phyloP scores from a whole-genome alignment of 2,329 filamentous ascomycete species.

The Phialophora verrucosa region DNA sequence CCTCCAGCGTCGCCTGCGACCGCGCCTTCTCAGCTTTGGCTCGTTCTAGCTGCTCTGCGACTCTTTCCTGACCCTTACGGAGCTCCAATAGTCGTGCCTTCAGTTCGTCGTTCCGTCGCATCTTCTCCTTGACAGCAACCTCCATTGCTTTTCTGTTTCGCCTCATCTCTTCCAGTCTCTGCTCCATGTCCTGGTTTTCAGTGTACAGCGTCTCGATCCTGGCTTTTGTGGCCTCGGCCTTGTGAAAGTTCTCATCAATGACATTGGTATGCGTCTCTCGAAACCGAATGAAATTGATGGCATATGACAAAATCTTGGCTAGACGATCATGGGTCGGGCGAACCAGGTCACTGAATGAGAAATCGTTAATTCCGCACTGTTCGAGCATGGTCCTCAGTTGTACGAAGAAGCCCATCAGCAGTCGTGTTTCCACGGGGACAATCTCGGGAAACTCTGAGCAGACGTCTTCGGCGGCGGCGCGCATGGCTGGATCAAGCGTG shows the following conservation, averaged over 20 bases:
- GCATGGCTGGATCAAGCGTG: conserved; percentile 93
- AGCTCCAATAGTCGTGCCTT: conserved; percentile 82
- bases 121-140: conserved; percentile 80
- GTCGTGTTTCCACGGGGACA: conserved; percentile 83
- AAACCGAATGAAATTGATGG: conserved; percentile 99
- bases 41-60: conserved; percentile 80
- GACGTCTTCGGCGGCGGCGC: conserved; percentile 81
- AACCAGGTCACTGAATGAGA: conserved; percentile 90
- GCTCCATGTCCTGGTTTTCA: conserved; percentile 87
- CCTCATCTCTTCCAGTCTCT: conserved; percentile 78
- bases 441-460: conserved; percentile 84
- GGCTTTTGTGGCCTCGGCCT: conserved; percentile 81
- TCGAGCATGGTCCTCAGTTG: conserved; percentile 77
- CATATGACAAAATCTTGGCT: conserved; percentile 93
- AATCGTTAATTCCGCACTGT: conserved; percentile 90
- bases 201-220: conserved; percentile 84
- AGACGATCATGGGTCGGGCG: conserved; percentile 88
- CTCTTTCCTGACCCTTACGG: conserved; percentile 78
- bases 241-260: conserved; percentile 94
- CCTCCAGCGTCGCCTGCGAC: conserved; percentile 66
- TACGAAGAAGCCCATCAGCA: conserved; percentile 94
- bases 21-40: conserved; percentile 80
- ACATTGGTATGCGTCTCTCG: conserved; percentile 87
- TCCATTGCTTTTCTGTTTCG: conserved; percentile 81
- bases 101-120: conserved; percentile 81